Percentiles rank a stretch among this genome's conserved stretches.
phyloP scores from a whole-genome alignment of 2,329 filamentous ascomycete genomes.

The Diaporthe destruens region DNA sequence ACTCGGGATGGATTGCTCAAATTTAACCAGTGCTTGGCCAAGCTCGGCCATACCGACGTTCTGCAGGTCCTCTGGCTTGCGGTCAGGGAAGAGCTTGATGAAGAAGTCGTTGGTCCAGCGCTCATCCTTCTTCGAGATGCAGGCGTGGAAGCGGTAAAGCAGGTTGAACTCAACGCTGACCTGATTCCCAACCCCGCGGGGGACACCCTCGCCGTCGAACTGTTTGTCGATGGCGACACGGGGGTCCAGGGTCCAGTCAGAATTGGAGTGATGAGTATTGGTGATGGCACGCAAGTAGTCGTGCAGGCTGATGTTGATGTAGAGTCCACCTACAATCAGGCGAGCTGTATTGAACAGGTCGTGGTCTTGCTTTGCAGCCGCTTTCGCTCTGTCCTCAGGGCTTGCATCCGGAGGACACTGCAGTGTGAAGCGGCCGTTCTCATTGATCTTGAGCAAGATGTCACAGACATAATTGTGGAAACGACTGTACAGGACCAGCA shows the following conservation, averaged over 20 bases:
- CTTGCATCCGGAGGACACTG: slow-evolving; percentile 2
- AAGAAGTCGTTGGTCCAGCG: slow-evolving; percentile 71
- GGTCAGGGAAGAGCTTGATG: slow-evolving; percentile 48
- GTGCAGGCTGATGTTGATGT: slow-evolving; percentile 67
- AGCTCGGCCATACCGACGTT: slow-evolving; percentile 29
- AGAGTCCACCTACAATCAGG: slow-evolving; percentile 66
- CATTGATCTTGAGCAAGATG: slow-evolving; percentile 72
- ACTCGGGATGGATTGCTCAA: slow-evolving; percentile 53
- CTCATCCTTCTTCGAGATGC: slow-evolving; percentile 71
- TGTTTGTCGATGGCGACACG: slow-evolving; percentile 57
- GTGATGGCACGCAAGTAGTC: slow-evolving; percentile 74
- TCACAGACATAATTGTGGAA: slow-evolving; percentile 76
- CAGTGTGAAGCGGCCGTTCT: slow-evolving; percentile 71
- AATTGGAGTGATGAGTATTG: slow-evolving; percentile 63
- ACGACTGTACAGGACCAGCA: slow-evolving; percentile 76
- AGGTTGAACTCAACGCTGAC: slow-evolving; percentile 78
- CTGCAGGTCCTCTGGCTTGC: slow-evolving; percentile 26
- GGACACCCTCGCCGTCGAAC: slow-evolving; percentile 59
- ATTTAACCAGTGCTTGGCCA: slow-evolving; percentile 50
- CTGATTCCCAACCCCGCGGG: slow-evolving; percentile 73
- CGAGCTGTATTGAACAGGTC: slow-evolving; percentile 69
- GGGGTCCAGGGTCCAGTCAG: slow-evolving; percentile 72
- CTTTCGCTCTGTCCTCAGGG: slow-evolving; percentile 44
- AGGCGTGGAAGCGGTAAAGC: slow-evolving; percentile 75
- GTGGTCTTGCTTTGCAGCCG: slow-evolving; percentile 55